Conservation (phyloP, 2,329 filamentous ascomycete genomes). For the Aspergillus sp. region DNA sequence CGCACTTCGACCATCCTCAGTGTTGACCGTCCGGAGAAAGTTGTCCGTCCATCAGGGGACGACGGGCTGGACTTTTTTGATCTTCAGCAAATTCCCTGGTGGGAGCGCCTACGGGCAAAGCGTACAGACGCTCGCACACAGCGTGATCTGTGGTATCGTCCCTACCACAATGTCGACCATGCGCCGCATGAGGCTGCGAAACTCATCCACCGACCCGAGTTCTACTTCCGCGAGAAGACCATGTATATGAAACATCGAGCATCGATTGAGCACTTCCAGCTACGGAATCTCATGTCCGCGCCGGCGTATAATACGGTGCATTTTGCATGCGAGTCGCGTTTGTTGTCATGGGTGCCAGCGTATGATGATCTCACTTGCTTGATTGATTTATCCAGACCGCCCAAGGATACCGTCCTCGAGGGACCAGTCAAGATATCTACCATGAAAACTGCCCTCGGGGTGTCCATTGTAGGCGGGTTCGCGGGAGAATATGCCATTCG, state of each 20-base stretch:
- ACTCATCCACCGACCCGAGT: slow-evolving; percentile 33
- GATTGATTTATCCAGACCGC: slow-evolving; percentile 42
- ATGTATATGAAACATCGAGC: slow-evolving; percentile 45
- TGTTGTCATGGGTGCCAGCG: slow-evolving; percentile 44
- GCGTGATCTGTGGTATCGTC: slow-evolving; percentile 35
- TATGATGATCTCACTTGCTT: slow-evolving; percentile 35
- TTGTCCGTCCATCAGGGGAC: slow-evolving; percentile 23
- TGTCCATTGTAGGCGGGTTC: slow-evolving; percentile 50
- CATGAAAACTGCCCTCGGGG: slow-evolving; percentile 42
- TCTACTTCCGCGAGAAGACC: slow-evolving; percentile 41
- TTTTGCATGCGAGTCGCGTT: slow-evolving; percentile 42
- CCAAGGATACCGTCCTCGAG: slow-evolving; percentile 27
- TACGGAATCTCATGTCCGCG: slow-evolving; percentile 50
- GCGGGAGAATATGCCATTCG: slow-evolving; percentile 49
- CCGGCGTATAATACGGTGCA: slow-evolving; percentile 48
- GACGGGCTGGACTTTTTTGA: slow-evolving; percentile 23
- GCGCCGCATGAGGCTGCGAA: slow-evolving; percentile 16
- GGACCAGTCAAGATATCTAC: slow-evolving; percentile 44
- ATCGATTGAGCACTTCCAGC: slow-evolving; percentile 50
- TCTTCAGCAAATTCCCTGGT: slow-evolving; percentile 38
- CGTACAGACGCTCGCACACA: slow-evolving; percentile 30
- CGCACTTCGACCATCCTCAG: slow-evolving; percentile 26
- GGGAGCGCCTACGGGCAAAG: slow-evolving; percentile 26
- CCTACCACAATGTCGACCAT: slow-evolving; percentile 33
- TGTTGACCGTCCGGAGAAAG: slow-evolving; percentile 27